These are phyloP conservation scores for Thelephora terrestris DNA, from an alignment of 1,284 basidiomycete genomes.

Conservation along the genomic window DNA sequence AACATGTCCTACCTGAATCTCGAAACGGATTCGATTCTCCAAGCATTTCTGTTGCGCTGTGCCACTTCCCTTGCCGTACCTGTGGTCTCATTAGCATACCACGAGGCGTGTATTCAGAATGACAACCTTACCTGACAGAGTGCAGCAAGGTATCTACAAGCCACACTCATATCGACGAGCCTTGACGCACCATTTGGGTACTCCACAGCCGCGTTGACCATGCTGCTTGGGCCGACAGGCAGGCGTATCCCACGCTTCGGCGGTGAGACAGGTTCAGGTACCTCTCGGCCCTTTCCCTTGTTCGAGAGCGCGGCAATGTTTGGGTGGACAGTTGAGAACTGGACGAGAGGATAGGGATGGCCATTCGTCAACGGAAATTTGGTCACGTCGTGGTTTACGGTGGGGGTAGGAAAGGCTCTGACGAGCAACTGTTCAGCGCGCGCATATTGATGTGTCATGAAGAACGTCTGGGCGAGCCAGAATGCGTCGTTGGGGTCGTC, in stretches of 20 bases:
- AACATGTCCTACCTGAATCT: slow-evolving; percentile 39
- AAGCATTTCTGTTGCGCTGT: slow-evolving; percentile 87
- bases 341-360: slow-evolving; percentile 19
- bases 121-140: slow-evolving; percentile 68
- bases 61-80: slow-evolving; percentile 82
- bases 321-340: neutral
- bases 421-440: slow-evolving; percentile 89
- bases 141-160: slow-evolving; percentile 89
- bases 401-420: slow-evolving; percentile 55
- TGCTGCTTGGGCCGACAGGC: slow-evolving; percentile 53
- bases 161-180: slow-evolving; percentile 84
- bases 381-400: slow-evolving; percentile 7
- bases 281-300: slow-evolving; percentile 57
- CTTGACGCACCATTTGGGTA: slow-evolving; percentile 56
- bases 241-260: slow-evolving; percentile 39
- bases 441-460: slow-evolving; percentile 90
- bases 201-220: slow-evolving; percentile 54
- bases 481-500: slow-evolving; percentile 96
- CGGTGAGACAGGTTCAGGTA: slow-evolving; percentile 21
- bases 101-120: neutral
- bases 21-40: slow-evolving; percentile 87
- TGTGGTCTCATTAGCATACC: neutral
- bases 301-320: slow-evolving; percentile 13
- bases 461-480: slow-evolving; percentile 97
- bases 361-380: slow-evolving; percentile 32